Conservation (phyloP, 371 early-diverging fungal genomes). For the Mucor mucedo region DNA sequence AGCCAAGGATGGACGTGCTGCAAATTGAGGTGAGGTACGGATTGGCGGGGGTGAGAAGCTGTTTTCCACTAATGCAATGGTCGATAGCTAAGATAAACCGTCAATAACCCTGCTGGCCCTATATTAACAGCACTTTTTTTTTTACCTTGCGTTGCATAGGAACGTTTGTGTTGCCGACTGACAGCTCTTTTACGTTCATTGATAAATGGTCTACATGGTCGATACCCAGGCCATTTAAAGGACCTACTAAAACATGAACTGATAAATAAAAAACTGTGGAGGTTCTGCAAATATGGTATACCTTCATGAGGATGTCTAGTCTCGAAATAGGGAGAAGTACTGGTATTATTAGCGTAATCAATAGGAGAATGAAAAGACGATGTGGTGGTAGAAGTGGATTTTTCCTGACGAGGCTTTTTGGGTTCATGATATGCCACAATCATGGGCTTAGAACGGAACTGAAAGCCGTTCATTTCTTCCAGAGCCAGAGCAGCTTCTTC, state of each 20-base stretch:
- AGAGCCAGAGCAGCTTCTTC: slow-evolving; percentile 48
- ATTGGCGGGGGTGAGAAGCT: slow-evolving; percentile 18
- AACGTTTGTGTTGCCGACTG: slow-evolving; percentile 21
- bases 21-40: slow-evolving; percentile 37
- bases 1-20: slow-evolving; percentile 44
- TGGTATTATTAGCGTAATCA: slow-evolving; percentile 16
- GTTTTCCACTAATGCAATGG: neutral
- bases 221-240: slow-evolving; percentile 38
- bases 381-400: slow-evolving; percentile 29
- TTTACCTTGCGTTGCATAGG: slow-evolving; percentile 41
- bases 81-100: slow-evolving; percentile 6
- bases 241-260: slow-evolving; percentile 6
- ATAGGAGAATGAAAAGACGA: slow-evolving; percentile 35
- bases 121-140: neutral
- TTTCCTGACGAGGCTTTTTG: slow-evolving; percentile 44
- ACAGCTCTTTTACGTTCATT: slow-evolving; percentile 33
- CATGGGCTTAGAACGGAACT: slow-evolving; percentile 36
- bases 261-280: neutral
- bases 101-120: neutral
- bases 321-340: slow-evolving; percentile 29
- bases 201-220: slow-evolving; percentile 45
- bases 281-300: neutral
- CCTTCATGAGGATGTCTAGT: slow-evolving; percentile 35
- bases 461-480: slow-evolving; percentile 41
- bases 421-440: slow-evolving; percentile 55